Evolutionary conservation across 2,329 filamentous ascomycete genomes (phyloP).

Genomic region (Phialemoniopsis sp.): DNA sequence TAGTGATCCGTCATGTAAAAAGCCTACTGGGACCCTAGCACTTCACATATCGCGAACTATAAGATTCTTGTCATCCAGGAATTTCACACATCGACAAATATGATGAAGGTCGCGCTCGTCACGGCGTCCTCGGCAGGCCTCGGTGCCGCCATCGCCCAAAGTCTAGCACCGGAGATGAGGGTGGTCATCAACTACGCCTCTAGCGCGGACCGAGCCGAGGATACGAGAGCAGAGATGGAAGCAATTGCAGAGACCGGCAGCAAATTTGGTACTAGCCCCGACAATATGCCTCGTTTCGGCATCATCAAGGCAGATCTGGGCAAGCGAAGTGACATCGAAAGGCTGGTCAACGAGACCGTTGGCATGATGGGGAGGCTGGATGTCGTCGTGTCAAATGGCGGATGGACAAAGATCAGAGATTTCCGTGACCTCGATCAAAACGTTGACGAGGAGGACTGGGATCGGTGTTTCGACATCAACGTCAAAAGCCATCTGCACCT

Average conservation of each 20-base stretch:
- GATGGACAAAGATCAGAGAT: conserved; percentile 44
- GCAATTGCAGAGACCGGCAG: too few relatives aligned
- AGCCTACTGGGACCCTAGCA: too few relatives aligned
- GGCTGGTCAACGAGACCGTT: conserved; percentile 55
- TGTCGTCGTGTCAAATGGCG: conserved; percentile 72
- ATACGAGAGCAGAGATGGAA: too few relatives aligned
- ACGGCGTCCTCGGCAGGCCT: conserved; percentile 60
- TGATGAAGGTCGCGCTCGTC: conserved; percentile 31
- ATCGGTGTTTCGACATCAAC: conserved; percentile 55
- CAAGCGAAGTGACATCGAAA: conserved; percentile 51
- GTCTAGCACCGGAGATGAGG: conserved; percentile 66
- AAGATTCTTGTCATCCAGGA: too few relatives aligned
- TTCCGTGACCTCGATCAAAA: conserved; percentile 47
- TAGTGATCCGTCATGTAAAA: too few relatives aligned
- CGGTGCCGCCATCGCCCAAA: conserved; percentile 62
- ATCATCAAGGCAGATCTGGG: conserved; percentile 65
- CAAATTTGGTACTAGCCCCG: conserved; percentile 22
- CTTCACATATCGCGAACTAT: too few relatives aligned
- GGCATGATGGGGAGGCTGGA: conserved; percentile 66
- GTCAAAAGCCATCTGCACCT: conserved; percentile 60
- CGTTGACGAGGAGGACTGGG: conserved; percentile 55
- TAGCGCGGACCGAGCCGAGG: conserved; percentile 54
- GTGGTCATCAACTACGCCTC: conserved; percentile 71
- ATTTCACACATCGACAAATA: too few relatives aligned
- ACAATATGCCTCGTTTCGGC: conserved; percentile 26